These are phyloP conservation scores for Erodium moschatum DNA, from an alignment of 441 rosid genomes.

Conservation along the genomic window DNA sequence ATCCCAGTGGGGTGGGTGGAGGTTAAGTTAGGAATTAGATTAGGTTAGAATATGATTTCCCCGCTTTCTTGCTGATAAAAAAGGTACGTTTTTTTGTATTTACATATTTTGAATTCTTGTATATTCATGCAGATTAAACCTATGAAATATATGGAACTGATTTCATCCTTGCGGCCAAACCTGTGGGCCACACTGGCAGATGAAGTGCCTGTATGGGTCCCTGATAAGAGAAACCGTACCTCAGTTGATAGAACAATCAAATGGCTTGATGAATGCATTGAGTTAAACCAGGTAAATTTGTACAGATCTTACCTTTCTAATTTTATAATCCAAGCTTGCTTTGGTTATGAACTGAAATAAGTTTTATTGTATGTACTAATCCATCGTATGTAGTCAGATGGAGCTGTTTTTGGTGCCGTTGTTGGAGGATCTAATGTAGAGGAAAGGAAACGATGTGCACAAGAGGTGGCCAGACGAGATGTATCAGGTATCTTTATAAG, in stretches of 20 bases:
- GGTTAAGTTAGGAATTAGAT: too few species aligned
- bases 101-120: neutral
- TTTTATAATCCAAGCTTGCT: neutral
- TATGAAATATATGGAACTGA: slow-evolving; percentile 48
- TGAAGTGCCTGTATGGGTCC: slow-evolving; percentile 66
- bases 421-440: slow-evolving; percentile 55
- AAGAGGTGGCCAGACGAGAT: slow-evolving; percentile 40
- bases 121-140: slow-evolving; percentile 46
- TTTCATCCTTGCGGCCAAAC: slow-evolving; percentile 52
- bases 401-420: slow-evolving; percentile 51
- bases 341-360: neutral
- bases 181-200: slow-evolving; percentile 61
- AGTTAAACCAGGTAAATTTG: slow-evolving; percentile 33
- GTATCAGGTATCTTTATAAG: slow-evolving; percentile 37
- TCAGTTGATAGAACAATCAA: slow-evolving; percentile 60
- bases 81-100: neutral
- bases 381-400: slow-evolving; percentile 32
- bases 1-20: too few species aligned
- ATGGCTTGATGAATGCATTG: slow-evolving; percentile 71
- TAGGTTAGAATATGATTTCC: too few species aligned
- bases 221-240: slow-evolving; percentile 44
- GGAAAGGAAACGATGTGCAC: slow-evolving; percentile 46
- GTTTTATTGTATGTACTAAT: neutral
- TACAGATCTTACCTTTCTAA: neutral
- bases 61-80: too few species aligned